phyloP scores from a whole-genome alignment of 441 rosid species.

The Rhodomyrtus psidioides region DNA sequence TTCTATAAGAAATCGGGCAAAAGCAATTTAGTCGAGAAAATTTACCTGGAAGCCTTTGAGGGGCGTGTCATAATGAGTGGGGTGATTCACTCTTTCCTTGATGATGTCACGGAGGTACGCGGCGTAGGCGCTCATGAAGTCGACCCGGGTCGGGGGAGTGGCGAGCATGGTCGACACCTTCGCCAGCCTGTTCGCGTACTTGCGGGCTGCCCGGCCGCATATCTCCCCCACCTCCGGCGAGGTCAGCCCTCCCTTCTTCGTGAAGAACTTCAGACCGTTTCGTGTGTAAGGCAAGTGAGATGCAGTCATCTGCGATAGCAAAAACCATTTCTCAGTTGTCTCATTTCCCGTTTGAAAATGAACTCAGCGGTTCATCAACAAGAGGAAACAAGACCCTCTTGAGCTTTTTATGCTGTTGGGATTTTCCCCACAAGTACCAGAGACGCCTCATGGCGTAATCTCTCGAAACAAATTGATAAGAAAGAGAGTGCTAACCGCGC shows the following conservation, averaged over 20 bases:
- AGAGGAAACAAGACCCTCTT: background rate
- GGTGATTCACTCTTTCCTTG: constrained; percentile 74
- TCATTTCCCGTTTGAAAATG: background rate
- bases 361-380: background rate
- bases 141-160: constrained; percentile 33
- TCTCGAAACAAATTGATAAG: background rate
- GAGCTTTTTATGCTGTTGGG: background rate
- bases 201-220: constrained; percentile 61
- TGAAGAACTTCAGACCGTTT: constrained; percentile 84
- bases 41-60: constrained; percentile 70
- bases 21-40: background rate
- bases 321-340: background rate
- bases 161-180: constrained; percentile 56
- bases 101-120: constrained; percentile 62
- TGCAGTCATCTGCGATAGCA: constrained; percentile 71
- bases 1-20: background rate
- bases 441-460: background rate
- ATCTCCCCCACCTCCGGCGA: constrained; percentile 81
- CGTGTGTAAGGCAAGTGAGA: constrained; percentile 93
- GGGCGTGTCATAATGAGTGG: constrained; percentile 61
- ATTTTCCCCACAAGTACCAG: background rate
- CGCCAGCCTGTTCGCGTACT: constrained; percentile 54
- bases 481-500: background rate
- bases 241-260: constrained; percentile 80
- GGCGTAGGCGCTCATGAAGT: constrained; percentile 69